Percentiles rank a stretch among this genome's conserved stretches.
Evolutionary conservation across 441 rosid genomes (phyloP).

Genomic region (Jatropha podagrica): DNA sequence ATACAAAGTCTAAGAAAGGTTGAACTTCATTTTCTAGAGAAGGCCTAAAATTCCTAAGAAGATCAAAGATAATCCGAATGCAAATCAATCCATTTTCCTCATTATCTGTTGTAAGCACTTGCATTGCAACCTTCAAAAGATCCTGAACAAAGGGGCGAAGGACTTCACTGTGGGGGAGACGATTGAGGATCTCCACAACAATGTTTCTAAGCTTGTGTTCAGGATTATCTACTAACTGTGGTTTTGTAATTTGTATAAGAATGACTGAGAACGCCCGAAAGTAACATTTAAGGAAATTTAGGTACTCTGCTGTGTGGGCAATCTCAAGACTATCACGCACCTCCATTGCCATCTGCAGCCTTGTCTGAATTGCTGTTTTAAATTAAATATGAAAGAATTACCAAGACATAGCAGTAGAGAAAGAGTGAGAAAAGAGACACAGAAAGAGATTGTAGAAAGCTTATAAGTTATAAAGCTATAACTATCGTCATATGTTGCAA

Average conservation of each 20-base stretch:
- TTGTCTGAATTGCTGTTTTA: constrained; percentile 67
- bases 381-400: constrained; percentile 18
- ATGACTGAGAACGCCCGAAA: constrained; percentile 79
- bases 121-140: constrained; percentile 96
- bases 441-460: neutral
- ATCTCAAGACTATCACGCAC: constrained; percentile 96
- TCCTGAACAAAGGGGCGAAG: constrained; percentile 99
- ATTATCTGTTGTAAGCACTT: constrained; percentile 89
- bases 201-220: constrained; percentile 95
- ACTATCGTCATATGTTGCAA: neutral
- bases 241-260: constrained; percentile 82
- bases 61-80: constrained; percentile 92
- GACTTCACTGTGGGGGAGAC: constrained; percentile 96
- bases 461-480: neutral
- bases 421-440: neutral
- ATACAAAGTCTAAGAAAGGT: constrained; percentile 92
- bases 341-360: constrained; percentile 93
- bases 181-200: constrained; percentile 89
- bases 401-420: neutral
- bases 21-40: constrained; percentile 91
- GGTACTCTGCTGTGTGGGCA: constrained; percentile 91
- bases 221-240: constrained; percentile 75
- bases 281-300: constrained; percentile 91
- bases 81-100: constrained; percentile 97
- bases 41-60: constrained; percentile 92